These are phyloP conservation scores for Aspergillus wentii DNA, from an alignment of 495 filamentous ascomycete species.

Conservation along the genomic window DNA sequence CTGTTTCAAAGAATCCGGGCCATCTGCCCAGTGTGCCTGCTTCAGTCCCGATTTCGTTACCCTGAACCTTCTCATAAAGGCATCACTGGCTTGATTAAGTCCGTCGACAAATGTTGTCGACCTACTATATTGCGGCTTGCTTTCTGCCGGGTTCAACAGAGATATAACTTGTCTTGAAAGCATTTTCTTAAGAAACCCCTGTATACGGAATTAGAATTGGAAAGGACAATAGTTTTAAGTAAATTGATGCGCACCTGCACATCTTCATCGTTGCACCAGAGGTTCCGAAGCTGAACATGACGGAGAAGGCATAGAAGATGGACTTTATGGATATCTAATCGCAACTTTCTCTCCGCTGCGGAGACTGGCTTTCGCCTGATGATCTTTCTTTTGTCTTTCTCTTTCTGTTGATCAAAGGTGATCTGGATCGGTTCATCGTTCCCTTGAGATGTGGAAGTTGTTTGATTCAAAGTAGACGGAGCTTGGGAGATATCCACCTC, in stretches of 20 bases:
- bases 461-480: slow-evolving; percentile 22
- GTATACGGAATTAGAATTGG: slow-evolving; percentile 6
- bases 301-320: slow-evolving; percentile 78
- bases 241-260: slow-evolving; percentile 52
- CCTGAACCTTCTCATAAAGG: slow-evolving; percentile 61
- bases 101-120: slow-evolving; percentile 75
- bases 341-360: slow-evolving; percentile 62
- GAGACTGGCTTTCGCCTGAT: slow-evolving; percentile 57
- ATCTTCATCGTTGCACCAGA: slow-evolving; percentile 79
- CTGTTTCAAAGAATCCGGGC: slow-evolving; percentile 52
- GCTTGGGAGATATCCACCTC: slow-evolving; percentile 54
- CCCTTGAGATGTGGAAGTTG: slow-evolving; percentile 1
- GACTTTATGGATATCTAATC: slow-evolving; percentile 77
- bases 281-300: slow-evolving; percentile 70
- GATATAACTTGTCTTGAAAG: slow-evolving; percentile 55
- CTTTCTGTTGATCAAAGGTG: slow-evolving; percentile 46
- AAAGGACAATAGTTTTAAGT: background rate
- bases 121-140: slow-evolving; percentile 62
- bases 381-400: slow-evolving; percentile 26
- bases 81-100: slow-evolving; percentile 59
- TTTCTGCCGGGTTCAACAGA: slow-evolving; percentile 59
- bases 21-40: slow-evolving; percentile 67
- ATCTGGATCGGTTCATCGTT: slow-evolving; percentile 49
- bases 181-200: slow-evolving; percentile 52
- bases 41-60: slow-evolving; percentile 67